Evolutionary conservation across 768 basidiomycete species (phyloP), one percentile per base, ranked within the genome.

Genomic region (Suillus sp.): DNA sequence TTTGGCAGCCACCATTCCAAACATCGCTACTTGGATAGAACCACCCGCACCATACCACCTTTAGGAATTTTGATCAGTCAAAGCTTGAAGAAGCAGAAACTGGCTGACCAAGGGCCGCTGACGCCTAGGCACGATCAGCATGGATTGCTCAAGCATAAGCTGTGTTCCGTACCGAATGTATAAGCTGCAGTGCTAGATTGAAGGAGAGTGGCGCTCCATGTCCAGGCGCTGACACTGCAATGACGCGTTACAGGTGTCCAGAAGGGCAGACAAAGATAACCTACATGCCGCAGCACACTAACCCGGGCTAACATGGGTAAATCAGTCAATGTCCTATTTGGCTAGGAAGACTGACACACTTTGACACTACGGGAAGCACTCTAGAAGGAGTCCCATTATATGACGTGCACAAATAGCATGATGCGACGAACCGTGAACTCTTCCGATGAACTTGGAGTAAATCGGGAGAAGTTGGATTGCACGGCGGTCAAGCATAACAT

Each of bases 21-120:
- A 82, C 63, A 80, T 70, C 1, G 71, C 70, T 37, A 81, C 74
- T 64, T 79, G 79, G 13, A 78, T 77, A 2, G 79, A 80, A 35
- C 72, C 75, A 8, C 76, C 74, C 1, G 73, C 72, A n/a, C 73
- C 75, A 58, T 76, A 77, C 72, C 74, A 77, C 71, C 73, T 74
- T n/a, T 0, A 35, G 27, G 6, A n/a, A 30, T 5, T 14, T 30
- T 22, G 20, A 27, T 62, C 25, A 61, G 59, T 61, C 61, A 43
- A 58, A 60, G 37, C 18, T 32, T 60, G n/a, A 48, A 16, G 20
- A 43, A 3, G 10, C 18, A 11, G 37, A 25, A 34, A 20, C 47
- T 8, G 25, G 30, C 20, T 37, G 38, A 77, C 76, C 75, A 77
- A 38, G 75, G 75, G 2, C 75, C 76, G 58, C 77, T 77, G 50